These are phyloP conservation scores for Geosiphon pyriformis DNA, from an alignment of 192 early-diverging fungal genomes.

Conservation along the genomic window DNA sequence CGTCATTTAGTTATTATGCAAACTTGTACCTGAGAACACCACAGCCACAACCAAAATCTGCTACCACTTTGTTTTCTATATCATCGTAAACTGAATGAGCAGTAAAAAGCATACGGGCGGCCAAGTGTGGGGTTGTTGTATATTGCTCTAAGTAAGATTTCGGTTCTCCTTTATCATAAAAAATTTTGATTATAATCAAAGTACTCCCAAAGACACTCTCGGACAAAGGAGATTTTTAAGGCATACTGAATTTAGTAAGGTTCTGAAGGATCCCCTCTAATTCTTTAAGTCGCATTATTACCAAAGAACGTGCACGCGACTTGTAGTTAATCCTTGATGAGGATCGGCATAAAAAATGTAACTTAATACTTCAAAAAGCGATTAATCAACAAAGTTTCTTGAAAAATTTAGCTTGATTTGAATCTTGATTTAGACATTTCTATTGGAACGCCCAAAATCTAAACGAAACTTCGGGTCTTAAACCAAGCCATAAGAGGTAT, in stretches of 20 bases:
- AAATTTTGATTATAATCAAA: background rate
- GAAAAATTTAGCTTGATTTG: too few relatives aligned
- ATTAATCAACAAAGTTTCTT: too few relatives aligned
- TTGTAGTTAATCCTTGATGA: too few relatives aligned
- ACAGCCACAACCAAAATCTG: conserved; percentile 75
- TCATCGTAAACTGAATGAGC: conserved; percentile 67
- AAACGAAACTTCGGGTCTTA: too few relatives aligned
- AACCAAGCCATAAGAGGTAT: too few relatives aligned
- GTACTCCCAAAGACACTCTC: background rate
- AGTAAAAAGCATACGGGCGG: conserved; percentile 69
- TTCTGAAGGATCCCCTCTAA: conserved; percentile 62
- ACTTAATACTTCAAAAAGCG: too few relatives aligned
- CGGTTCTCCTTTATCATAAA: conserved; percentile 40
- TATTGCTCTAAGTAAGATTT: conserved; percentile 79
- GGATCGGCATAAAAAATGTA: too few relatives aligned
- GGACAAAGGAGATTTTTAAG: background rate
- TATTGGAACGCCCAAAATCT: too few relatives aligned
- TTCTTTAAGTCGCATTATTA: conserved; percentile 65
- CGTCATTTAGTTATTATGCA: background rate
- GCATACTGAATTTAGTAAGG: conserved; percentile 52
- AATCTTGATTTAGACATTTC: too few relatives aligned
- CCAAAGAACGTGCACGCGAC: too few relatives aligned
- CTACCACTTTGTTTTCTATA: conserved; percentile 63
- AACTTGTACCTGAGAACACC: conserved; percentile 55
- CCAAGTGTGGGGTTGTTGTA: conserved; percentile 70